Conservation (phyloP, 1,139 yeast genomes). For the Geotrichum citri-aurantii region DNA sequence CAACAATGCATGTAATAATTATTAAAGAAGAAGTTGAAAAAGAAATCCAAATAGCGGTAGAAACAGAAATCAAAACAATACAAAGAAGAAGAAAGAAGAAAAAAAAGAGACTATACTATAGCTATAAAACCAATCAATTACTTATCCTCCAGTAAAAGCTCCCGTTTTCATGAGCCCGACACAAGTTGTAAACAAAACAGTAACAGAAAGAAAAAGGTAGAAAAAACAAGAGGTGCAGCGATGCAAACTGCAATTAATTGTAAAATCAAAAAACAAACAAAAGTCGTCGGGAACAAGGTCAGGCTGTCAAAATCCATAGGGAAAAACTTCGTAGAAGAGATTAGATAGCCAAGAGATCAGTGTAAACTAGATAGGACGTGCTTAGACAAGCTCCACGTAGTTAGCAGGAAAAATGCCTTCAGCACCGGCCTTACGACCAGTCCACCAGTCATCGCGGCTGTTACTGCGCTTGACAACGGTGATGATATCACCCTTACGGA, state of each 20-base stretch:
- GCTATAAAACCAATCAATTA: neutral
- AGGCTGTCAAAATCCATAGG: neutral
- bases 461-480: constrained; percentile 79
- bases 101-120: neutral
- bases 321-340: neutral
- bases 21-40: neutral
- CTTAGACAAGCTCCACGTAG: constrained; percentile 69
- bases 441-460: constrained; percentile 97
- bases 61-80: neutral
- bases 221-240: neutral
- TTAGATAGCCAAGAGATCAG: neutral
- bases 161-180: neutral
- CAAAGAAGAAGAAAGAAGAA: neutral
- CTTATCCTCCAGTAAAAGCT: neutral
- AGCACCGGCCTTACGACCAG: constrained; percentile 74
- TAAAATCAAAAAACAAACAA: constrained; percentile 1
- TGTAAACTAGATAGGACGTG: neutral
- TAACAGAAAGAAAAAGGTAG: neutral
- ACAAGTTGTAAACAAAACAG: neutral
- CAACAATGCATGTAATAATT: too few species aligned
- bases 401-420: constrained; percentile 97
- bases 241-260: neutral
- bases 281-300: neutral
- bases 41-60: neutral
- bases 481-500: constrained; percentile 93